A percentile compares a stretch with the other conserved stretches of the same genome.
phyloP scores from a whole-genome alignment of 2,329 filamentous ascomycete genomes.

The Xylaria multiplex region DNA sequence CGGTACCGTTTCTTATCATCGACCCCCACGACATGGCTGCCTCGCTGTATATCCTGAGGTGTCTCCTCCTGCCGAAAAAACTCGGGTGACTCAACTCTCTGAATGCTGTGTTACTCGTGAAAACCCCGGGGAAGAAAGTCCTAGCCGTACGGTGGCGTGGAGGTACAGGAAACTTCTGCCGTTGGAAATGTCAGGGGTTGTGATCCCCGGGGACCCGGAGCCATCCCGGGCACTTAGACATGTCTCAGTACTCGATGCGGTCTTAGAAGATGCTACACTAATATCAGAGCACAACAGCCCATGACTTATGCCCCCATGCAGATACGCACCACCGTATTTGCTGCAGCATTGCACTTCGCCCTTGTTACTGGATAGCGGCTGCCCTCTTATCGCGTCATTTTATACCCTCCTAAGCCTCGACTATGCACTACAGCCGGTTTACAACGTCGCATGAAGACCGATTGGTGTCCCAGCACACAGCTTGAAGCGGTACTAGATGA shows the following conservation, averaged over 20 bases:
- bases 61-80: background rate
- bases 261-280: constrained; percentile 18
- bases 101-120: constrained; percentile 19
- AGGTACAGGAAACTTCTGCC: background rate
- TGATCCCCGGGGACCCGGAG: constrained; percentile 13
- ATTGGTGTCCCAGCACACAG: constrained; percentile 7
- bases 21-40: constrained; percentile 21
- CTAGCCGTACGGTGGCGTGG: constrained; percentile 19
- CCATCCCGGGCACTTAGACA: background rate
- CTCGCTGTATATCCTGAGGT: constrained; percentile 1
- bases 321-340: constrained; percentile 2
- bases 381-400: constrained; percentile 13
- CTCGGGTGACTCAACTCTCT: constrained; percentile 3
- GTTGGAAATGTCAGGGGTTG: background rate
- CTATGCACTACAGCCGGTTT: background rate
- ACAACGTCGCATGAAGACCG: constrained; percentile 13
- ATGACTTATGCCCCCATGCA: constrained; percentile 26
- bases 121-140: background rate
- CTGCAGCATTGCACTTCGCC: constrained; percentile 13
- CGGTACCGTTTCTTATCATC: constrained; percentile 21
- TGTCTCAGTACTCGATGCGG: constrained; percentile 1
- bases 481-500: background rate
- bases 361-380: constrained; percentile 3
- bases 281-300: constrained; percentile 6
- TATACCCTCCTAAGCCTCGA: background rate